Conservation (phyloP, 768 basidiomycete genomes). For the Xerocomellus chrysenteron region DNA sequence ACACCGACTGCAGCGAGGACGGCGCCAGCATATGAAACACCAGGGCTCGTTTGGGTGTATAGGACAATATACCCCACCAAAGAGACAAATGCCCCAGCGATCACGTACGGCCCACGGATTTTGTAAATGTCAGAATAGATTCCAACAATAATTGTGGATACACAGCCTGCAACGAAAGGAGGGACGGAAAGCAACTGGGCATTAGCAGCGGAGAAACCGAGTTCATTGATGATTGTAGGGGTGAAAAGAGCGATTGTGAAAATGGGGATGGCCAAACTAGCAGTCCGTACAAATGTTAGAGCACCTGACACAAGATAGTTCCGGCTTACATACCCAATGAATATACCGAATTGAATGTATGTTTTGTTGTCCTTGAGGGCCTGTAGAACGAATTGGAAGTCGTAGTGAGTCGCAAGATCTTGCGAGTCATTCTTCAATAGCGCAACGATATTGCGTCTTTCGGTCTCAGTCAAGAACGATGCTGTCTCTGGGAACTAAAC, state of each 20-base stretch:
- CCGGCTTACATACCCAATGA: constrained; percentile 36
- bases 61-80: constrained; percentile 54
- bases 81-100: constrained; percentile 41
- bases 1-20: constrained; percentile 52
- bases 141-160: constrained; percentile 43
- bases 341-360: constrained; percentile 32
- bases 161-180: constrained; percentile 46
- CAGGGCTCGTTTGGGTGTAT: constrained; percentile 31
- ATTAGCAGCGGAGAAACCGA: constrained; percentile 49
- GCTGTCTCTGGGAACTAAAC: constrained; percentile 56
- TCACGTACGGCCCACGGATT: constrained; percentile 49
- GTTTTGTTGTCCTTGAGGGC: constrained; percentile 48
- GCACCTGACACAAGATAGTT: not conserved
- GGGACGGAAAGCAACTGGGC: constrained; percentile 51
- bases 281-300: not conserved
- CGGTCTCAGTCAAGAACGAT: constrained; percentile 47
- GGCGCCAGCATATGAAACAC: constrained; percentile 42
- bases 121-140: constrained; percentile 41
- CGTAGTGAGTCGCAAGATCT: constrained; percentile 45
- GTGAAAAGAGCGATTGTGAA: constrained; percentile 50
- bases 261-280: constrained; percentile 42
- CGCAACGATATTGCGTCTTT: constrained; percentile 38
- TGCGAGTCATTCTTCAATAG: constrained; percentile 43
- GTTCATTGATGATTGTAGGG: constrained; percentile 48
- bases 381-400: constrained; percentile 47